Base-by-base conservation (phyloP, 2,329 filamentous ascomycete genomes). In the Xylariaceae sp. region DNA sequence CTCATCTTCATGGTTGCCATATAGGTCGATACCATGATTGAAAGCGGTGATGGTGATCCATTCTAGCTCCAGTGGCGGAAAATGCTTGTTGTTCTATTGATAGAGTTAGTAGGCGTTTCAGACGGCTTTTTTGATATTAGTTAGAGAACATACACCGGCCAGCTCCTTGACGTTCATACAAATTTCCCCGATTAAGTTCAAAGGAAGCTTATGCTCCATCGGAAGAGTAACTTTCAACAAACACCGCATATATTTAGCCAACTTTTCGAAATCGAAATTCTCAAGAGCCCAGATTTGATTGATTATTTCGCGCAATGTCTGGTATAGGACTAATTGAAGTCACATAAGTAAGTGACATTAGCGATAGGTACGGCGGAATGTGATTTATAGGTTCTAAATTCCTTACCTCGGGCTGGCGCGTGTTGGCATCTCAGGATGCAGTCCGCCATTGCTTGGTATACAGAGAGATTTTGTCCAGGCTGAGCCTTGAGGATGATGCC, bases 171-270 rank as follows among this genome's bases (percentile, higher is more conserved):
- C 80, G 51, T 85, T 75, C 1, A 68, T 68, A 1, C 77, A 75
- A 1, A 83, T 80, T 64, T 90, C 84, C n/a, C 84, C 78, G 6
- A 90, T 71, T 3, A 90, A 75, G 45, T 78, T 74, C 48, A 86
- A 73, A 7, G 82, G 80, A 12, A 84, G 70, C 0, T 69, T 68
- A 26, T 83, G 77, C 46, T 84, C 78, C 3, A 79, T 73, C 1
- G 79, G 73, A 0, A 91, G 71, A 0, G 86, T 79, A 1, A 83
- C 75, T 58, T 88, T 86, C 60, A 92, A 88, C 2, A 94, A 75
- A 62, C 88, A 91, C 1, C 89, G 82, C 45, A 92, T 80, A 74
- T 94, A 95, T 63, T 86, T 87, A 6, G 87, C 81, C 1, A 95
- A 74, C 62, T 83, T 84, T 1, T 68, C 66, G 3, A 76, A 74